Evolutionary conservation across 2,329 filamentous ascomycete genomes (phyloP).

Genomic region (Paecilomyces sp.): DNA sequence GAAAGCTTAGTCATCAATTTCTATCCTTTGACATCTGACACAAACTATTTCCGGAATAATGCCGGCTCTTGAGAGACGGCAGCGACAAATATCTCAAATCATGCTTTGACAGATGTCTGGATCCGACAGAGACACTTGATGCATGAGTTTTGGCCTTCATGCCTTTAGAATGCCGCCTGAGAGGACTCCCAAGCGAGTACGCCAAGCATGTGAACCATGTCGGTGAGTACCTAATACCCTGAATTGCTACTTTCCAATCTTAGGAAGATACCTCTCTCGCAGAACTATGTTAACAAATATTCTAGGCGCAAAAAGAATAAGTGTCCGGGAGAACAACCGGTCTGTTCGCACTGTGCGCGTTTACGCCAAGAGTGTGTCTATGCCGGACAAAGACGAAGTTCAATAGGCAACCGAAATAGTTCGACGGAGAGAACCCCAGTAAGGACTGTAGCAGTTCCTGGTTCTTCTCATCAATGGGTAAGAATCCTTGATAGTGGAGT

Average conservation of each 20-base stretch:
- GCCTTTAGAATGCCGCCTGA: slow-evolving; percentile 8
- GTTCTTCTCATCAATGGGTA: slow-evolving; percentile 15
- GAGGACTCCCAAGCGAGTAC: slow-evolving; percentile 27
- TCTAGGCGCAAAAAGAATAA: slow-evolving; percentile 45
- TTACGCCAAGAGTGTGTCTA: slow-evolving; percentile 43
- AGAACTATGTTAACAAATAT: slow-evolving; percentile 5
- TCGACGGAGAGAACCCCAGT: slow-evolving; percentile 9
- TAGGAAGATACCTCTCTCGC: neutral
- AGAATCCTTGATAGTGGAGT: neutral
- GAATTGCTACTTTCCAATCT: neutral
- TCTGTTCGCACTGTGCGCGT: slow-evolving; percentile 44
- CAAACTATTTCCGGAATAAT: neutral
- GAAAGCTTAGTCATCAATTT: neutral
- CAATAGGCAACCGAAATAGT: slow-evolving; percentile 5
- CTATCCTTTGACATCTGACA: neutral
- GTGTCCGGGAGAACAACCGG: slow-evolving; percentile 45
- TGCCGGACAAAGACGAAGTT: slow-evolving; percentile 25
- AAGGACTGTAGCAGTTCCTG: slow-evolving; percentile 5
- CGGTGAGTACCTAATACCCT: slow-evolving; percentile 18
- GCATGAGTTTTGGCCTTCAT: neutral
- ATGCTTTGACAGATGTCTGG: neutral
- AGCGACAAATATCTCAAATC: neutral
- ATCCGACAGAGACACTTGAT: neutral
- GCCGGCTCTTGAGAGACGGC: neutral
- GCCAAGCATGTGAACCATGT: slow-evolving; percentile 38